phyloP scores from a whole-genome alignment of 192 early-diverging fungal species.

The Kickxella alabastrina region DNA sequence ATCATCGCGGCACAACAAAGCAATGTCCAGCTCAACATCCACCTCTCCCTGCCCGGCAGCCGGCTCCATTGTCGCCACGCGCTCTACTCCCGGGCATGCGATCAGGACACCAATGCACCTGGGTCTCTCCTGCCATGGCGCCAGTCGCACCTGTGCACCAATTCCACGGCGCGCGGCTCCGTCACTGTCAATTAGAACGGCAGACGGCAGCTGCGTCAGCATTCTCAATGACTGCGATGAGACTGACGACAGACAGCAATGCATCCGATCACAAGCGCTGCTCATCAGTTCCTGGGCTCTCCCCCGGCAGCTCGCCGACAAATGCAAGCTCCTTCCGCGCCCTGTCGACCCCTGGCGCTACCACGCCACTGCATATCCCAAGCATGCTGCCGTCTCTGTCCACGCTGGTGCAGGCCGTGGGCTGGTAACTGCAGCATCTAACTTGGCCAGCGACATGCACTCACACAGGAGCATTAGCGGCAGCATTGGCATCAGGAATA shows the following conservation, averaged over 20 bases:
- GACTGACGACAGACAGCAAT: not conserved
- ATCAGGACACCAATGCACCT: slow-evolving; percentile 26
- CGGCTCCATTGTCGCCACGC: slow-evolving; percentile 1
- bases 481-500: too few species aligned
- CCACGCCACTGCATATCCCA: slow-evolving; percentile 22
- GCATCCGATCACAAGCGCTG: slow-evolving; percentile 31
- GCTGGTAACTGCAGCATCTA: slow-evolving; percentile 21
- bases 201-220: slow-evolving; percentile 41
- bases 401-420: slow-evolving; percentile 30
- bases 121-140: slow-evolving; percentile 11
- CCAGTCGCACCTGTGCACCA: slow-evolving; percentile 1
- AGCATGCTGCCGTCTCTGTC: slow-evolving; percentile 33
- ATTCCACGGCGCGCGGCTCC: slow-evolving; percentile 17
- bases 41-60: slow-evolving; percentile 12
- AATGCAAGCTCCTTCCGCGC: slow-evolving; percentile 21
- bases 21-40: slow-evolving; percentile 30
- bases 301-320: slow-evolving; percentile 11
- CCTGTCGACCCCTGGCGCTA: slow-evolving; percentile 22
- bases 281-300: slow-evolving; percentile 29
- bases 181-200: slow-evolving; percentile 45
- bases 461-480: slow-evolving; percentile 21
- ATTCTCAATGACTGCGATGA: slow-evolving; percentile 44
- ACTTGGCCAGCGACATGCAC: not conserved
- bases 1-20: too few species aligned
- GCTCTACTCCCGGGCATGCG: slow-evolving; percentile 21